Percentiles rank a stretch among this genome's conserved stretches.
These are phyloP conservation scores for Fusarium anthophilum DNA, from an alignment of 2,329 filamentous ascomycete genomes.

Conservation along the genomic window DNA sequence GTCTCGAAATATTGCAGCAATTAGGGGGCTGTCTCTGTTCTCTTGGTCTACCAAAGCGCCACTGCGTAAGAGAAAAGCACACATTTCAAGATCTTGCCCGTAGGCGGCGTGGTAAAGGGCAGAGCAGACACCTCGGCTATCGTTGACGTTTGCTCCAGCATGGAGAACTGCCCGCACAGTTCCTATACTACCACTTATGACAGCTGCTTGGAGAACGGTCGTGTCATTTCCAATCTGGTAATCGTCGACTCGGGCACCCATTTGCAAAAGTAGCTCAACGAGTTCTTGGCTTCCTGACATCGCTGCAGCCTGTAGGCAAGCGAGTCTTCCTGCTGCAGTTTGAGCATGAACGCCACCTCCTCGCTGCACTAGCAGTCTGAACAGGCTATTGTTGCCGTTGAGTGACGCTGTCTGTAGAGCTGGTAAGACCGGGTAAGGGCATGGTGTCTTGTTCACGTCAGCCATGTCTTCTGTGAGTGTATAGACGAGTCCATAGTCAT, in stretches of 20 bases:
- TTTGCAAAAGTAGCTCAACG: not conserved
- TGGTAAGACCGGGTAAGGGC: not conserved
- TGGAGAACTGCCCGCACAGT: not conserved
- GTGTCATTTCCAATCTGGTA: not conserved
- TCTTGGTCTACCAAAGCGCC: not conserved
- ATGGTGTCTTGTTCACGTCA: not conserved
- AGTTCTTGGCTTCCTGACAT: not conserved
- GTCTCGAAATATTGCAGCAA: not conserved
- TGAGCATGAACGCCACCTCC: not conserved
- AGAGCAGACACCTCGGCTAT: not conserved
- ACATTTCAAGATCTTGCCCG: not conserved
- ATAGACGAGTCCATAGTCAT: not conserved
- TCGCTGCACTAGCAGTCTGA: not conserved
- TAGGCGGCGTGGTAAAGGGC: not conserved
- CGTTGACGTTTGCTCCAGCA: not conserved
- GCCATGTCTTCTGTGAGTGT: not conserved
- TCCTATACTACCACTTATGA: not conserved
- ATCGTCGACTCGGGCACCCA: not conserved
- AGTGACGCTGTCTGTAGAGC: not conserved
- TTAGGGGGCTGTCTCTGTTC: not conserved
- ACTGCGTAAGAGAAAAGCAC: not conserved
- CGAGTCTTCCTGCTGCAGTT: not conserved
- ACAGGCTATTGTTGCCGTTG: not conserved
- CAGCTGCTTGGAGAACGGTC: not conserved
- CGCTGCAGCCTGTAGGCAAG: not conserved